A percentile compares a stretch with the other conserved stretches of the same genome.
phyloP scores from a whole-genome alignment of 2,329 filamentous ascomycete species.

The Colletotrichum truncatum region DNA sequence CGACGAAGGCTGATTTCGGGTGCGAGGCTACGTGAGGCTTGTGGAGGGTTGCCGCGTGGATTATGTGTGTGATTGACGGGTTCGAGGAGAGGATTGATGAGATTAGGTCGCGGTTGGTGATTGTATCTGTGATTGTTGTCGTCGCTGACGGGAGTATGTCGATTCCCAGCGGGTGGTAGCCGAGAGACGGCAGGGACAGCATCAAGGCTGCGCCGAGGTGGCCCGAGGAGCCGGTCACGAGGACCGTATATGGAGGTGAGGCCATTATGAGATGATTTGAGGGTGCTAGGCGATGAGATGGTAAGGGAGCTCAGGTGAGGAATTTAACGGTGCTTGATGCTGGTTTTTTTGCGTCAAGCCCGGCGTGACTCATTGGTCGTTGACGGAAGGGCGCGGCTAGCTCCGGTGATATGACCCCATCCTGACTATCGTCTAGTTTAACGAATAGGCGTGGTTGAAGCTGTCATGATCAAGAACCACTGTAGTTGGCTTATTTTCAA shows the following conservation, averaged over 20 bases:
- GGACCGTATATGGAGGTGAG: constrained; percentile 37
- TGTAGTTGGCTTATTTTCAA: too few relatives aligned
- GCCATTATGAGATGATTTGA: not conserved
- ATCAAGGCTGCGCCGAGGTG: constrained; percentile 57
- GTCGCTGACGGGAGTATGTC: constrained; percentile 50
- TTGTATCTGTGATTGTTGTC: constrained; percentile 46
- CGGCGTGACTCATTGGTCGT: not conserved
- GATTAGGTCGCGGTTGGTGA: constrained; percentile 47
- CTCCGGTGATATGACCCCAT: not conserved
- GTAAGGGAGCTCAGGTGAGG: not conserved
- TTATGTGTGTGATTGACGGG: constrained; percentile 46
- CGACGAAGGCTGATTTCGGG: constrained; percentile 51
- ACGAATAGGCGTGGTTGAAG: not conserved
- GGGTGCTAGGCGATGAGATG: too few relatives aligned
- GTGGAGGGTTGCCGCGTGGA: constrained; percentile 57
- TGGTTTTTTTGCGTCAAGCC: not conserved
- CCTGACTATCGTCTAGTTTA: not conserved
- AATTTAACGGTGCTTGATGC: not conserved
- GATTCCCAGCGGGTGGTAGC: constrained; percentile 52
- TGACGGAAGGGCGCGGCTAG: too few relatives aligned
- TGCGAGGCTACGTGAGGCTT: constrained; percentile 57
- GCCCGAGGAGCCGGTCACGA: constrained; percentile 57
- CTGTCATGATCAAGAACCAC: too few relatives aligned
- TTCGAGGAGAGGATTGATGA: constrained; percentile 40
- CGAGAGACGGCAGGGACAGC: constrained; percentile 48